Conservation (phyloP, 2,329 filamentous ascomycete species). For the Ascochyta clinopodiicola region DNA sequence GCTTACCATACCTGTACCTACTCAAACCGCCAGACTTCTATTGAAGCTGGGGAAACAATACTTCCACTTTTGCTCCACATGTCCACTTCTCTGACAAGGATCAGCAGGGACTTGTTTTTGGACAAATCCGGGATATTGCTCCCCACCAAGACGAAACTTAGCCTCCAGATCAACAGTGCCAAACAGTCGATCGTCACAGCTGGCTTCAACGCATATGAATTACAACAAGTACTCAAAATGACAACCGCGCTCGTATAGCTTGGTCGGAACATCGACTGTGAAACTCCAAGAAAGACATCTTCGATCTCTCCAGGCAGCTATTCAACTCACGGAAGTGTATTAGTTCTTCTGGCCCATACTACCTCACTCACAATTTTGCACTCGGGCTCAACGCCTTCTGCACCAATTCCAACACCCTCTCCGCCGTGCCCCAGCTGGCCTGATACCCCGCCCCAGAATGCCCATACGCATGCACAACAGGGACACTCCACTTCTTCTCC, state of each 20-base stretch:
- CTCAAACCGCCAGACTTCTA: neutral
- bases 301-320: neutral
- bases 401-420: conserved; percentile 51
- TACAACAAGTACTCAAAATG: too few relatives aligned
- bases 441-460: conserved; percentile 79
- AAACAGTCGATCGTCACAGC: neutral
- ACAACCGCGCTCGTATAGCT: too few relatives aligned
- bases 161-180: neutral
- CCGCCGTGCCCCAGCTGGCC: conserved; percentile 54
- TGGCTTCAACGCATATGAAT: too few relatives aligned
- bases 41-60: neutral
- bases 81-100: neutral
- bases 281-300: too few relatives aligned
- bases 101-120: neutral
- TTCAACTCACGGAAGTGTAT: neutral
- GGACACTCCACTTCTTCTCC: conserved; percentile 59
- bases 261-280: too few relatives aligned
- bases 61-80: neutral
- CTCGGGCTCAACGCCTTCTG: conserved; percentile 31
- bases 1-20: neutral
- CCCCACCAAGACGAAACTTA: neutral
- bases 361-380: conserved; percentile 32
- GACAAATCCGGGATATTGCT: neutral
- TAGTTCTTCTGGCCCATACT: too few relatives aligned
- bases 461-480: conserved; percentile 79